phyloP scores from a whole-genome alignment of 139 green algal genomes.

The Chlamydomonas asymmetrica region DNA sequence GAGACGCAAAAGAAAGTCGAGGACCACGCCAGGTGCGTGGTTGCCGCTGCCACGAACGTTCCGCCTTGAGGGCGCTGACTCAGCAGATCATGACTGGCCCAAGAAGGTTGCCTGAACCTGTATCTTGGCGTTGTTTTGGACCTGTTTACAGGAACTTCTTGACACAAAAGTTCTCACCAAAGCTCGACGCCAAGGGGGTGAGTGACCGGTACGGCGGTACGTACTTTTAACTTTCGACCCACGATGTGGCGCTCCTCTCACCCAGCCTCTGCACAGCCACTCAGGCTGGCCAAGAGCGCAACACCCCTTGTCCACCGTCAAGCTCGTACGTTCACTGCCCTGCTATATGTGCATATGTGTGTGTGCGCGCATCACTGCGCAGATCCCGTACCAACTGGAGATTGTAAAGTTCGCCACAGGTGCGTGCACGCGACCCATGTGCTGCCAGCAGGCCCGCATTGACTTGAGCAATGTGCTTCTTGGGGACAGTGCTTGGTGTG shows the following conservation, averaged over 20 bases:
- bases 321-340: not conserved
- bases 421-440: too few species aligned
- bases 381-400: conserved; percentile 46
- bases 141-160: conserved; percentile 5
- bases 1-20: too few species aligned
- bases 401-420: conserved; percentile 62
- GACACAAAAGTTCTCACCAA: conserved; percentile 21
- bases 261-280: too few species aligned
- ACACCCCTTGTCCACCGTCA: not conserved
- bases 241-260: too few species aligned
- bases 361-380: not conserved
- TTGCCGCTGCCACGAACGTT: too few species aligned
- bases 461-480: too few species aligned
- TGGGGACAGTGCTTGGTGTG: too few species aligned
- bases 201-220: not conserved
- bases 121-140: not conserved
- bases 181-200: conserved; percentile 18
- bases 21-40: too few species aligned
- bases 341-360: not conserved
- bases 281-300: too few species aligned
- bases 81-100: not conserved
- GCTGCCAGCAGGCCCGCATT: too few species aligned
- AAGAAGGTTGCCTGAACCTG: not conserved
- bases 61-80: too few species aligned
- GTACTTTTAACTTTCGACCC: not conserved